Evolutionary conservation across 257 asterid species (phyloP).

Genomic region (Prunella vulgaris): DNA sequence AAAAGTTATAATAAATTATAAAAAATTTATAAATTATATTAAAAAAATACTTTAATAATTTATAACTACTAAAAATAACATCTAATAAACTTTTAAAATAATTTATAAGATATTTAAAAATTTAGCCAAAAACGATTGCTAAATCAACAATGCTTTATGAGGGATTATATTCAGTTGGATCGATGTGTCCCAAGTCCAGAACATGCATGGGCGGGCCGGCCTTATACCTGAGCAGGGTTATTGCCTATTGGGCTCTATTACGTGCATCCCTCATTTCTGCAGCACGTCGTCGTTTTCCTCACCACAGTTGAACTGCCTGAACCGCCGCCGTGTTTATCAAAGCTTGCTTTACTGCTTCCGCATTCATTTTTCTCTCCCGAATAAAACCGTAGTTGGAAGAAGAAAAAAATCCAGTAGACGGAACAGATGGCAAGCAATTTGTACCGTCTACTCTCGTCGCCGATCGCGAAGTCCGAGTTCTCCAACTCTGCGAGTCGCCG

Average conservation of each 20-base stretch:
- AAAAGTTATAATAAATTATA: too few relatives aligned
- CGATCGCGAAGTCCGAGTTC: constrained; percentile 30
- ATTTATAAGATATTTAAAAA: too few relatives aligned
- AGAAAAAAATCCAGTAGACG: neutral
- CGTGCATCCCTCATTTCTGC: constrained; percentile 5
- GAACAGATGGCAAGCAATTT: constrained; percentile 55
- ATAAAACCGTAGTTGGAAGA: neutral
- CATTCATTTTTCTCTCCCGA: neutral
- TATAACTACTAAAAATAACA: too few relatives aligned
- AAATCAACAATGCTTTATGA: too few relatives aligned
- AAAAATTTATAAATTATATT: too few relatives aligned
- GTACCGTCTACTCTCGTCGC: constrained; percentile 32
- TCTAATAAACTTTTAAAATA: too few relatives aligned
- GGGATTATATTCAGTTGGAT: too few relatives aligned
- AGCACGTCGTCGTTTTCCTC: constrained; percentile 25
- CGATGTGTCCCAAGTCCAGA: neutral
- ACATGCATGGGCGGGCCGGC: neutral
- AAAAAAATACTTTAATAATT: too few relatives aligned
- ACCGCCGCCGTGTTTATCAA: neutral
- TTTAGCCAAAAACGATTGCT: too few relatives aligned
- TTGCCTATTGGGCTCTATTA: neutral
- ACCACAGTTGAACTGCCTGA: constrained; percentile 15
- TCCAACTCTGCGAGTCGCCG: constrained; percentile 33
- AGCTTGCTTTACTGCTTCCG: neutral
- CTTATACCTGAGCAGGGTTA: neutral